Base-by-base conservation (phyloP, 176 grass and related monocot genomes). In the Eragrostis curvula region DNA sequence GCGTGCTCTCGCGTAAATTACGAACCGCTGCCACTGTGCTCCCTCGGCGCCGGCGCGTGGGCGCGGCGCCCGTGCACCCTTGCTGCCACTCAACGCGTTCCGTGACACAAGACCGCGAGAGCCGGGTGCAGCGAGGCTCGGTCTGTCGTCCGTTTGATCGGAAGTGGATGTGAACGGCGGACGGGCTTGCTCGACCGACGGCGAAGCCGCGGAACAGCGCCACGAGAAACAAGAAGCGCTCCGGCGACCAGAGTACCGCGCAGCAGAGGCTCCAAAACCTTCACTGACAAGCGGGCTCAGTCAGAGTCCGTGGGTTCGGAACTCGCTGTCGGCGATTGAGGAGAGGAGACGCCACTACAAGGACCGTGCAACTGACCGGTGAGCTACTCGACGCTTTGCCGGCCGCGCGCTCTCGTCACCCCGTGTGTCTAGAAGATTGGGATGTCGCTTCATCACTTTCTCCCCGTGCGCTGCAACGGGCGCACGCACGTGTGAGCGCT, bases 301-400 rank as follows among this genome's bases (percentile, higher is more conserved):
- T 9, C 21, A 10, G 55, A 0, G 3, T 16, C 3, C 10, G 32
- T 27, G 71, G 1, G 83, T 71, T 74, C 39, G 23, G 58, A 32
- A 6, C 69, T 86, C 84, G 41, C 62, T 62, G 42, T 87, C 78
- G 51, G 21, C 3, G 49, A 68, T 56, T 23, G 64, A 71, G 64
- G 51, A 75, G 62, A 24, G 52, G 29, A 44, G 71, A 77, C 56
- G 65, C 39, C 66, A 62, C 66, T 48, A 45, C 59, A 75, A 41
- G 39, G 86, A 72, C 86, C 36, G 48, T 79, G 57, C 60, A 81
- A 55, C 60, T 6, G 21, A 30, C 44, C 18, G 21, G 24, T 36
- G 23, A 77, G 41, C 66, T 4, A 25, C 24, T 3, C 7, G 9
- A 55, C 39, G 17, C 7, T 79, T n/a, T 27, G 29, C 21, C 14